These are phyloP conservation scores for Annulohypoxylon bovei DNA, from an alignment of 495 filamentous ascomycete species.

Conservation along the genomic window DNA sequence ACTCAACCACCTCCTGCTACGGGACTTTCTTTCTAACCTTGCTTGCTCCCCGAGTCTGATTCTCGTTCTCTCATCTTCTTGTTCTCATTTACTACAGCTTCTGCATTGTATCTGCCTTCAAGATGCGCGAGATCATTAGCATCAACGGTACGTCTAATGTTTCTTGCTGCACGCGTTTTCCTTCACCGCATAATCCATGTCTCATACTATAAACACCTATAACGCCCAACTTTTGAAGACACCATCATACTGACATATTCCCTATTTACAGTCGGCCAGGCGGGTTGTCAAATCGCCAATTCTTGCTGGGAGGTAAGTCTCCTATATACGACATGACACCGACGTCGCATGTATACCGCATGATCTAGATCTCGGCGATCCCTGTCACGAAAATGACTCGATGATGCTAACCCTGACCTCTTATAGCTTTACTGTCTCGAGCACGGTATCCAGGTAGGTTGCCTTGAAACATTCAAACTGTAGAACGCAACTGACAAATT, in stretches of 20 bases:
- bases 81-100: slow-evolving; percentile 23
- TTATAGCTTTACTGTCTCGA: slow-evolving; percentile 97
- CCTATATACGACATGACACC: neutral
- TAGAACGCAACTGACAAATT: slow-evolving; percentile 52
- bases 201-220: slow-evolving; percentile 20
- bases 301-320: slow-evolving; percentile 98
- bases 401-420: slow-evolving; percentile 38
- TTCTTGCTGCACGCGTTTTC: slow-evolving; percentile 48
- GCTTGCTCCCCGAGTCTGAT: slow-evolving; percentile 31
- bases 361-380: neutral
- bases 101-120: slow-evolving; percentile 54
- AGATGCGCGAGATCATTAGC: slow-evolving; percentile 99
- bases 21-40: slow-evolving; percentile 33
- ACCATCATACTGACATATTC: slow-evolving; percentile 49
- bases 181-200: slow-evolving; percentile 51
- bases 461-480: neutral
- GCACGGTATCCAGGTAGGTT: slow-evolving; percentile 96
- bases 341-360: slow-evolving; percentile 16
- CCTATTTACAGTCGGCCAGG: slow-evolving; percentile 87
- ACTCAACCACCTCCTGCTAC: slow-evolving; percentile 20
- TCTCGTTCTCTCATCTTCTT: slow-evolving; percentile 9
- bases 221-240: slow-evolving; percentile 25
- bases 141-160: slow-evolving; percentile 85
- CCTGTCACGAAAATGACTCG: neutral
- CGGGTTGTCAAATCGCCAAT: slow-evolving; percentile 99